Base-by-base conservation (phyloP, 805 yeast species). In the Scheffersomyces ergatensis region DNA sequence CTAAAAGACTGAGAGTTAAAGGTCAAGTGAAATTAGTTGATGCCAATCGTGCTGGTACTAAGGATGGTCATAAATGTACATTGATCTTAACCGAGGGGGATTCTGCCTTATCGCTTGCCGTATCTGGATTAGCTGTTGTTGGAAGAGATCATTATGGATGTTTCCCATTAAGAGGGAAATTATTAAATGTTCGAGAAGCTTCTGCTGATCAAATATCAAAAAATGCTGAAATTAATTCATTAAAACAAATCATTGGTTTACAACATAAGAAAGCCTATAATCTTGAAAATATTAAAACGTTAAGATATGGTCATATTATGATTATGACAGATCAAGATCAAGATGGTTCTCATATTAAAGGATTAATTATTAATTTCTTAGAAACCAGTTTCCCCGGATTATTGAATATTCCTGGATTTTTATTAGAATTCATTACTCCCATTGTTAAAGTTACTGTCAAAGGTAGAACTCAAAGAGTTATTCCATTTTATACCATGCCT, bases 271-370 rank as follows among this genome's bases (percentile, higher is more conserved):
- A 89, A 65, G 73, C 72, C 33, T 93, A 93, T 58, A 67, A 61
- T 15, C 43, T 61, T 0, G 82, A 81, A 16, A 84, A 82, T 48
- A 72, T 85, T 13, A 77, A 78, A 42, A 81, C 84, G 3, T 70
- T 93, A 47, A 80, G 99, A 60, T 93, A 93, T 58, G 99, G 99
- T 27, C 96, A 89, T 60, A 77, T 93, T 38, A 93, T 93, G 98
- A 89, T 93, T 59, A 93, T 93, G 98, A 89, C 99, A 5, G 99
- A 93, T 85, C 99, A 93, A 67, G 99, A 93, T 88, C 96, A 90
- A 53, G 99, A 93, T 75, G 99, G 99, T 46, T 85, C 96, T 14
- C 99, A 93, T 70, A 93, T 93, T 61, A 93, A 93, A 60, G 99
- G 99, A 49, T 76, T 93, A 50, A 78, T 93, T 43, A 93, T 93